Conservation (phyloP, 768 basidiomycete species). For the Lactarius indigo region DNA sequence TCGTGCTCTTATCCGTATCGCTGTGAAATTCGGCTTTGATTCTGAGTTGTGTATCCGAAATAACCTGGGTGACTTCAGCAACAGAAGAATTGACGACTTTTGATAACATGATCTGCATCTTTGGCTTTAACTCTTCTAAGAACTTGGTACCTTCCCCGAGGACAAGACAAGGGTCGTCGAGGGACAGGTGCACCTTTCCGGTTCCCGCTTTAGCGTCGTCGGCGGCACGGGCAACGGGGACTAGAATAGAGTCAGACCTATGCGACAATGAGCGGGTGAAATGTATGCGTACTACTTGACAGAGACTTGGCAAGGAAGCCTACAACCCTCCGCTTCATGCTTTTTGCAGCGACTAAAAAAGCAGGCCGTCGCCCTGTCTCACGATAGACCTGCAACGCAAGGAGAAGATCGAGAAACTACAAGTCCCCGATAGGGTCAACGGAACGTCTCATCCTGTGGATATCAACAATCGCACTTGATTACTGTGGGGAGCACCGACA, state of each 20-base stretch:
- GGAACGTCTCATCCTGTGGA: background rate
- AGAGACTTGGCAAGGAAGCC: constrained; percentile 75
- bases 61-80: constrained; percentile 83
- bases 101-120: constrained; percentile 84
- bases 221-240: constrained; percentile 89
- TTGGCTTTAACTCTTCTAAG: constrained; percentile 62
- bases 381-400: constrained; percentile 78
- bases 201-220: constrained; percentile 77
- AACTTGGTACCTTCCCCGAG: constrained; percentile 82
- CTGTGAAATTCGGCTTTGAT: constrained; percentile 85
- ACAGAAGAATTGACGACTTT: constrained; percentile 70
- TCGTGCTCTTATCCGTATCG: constrained; percentile 71
- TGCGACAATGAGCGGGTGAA: background rate
- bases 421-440: constrained; percentile 5
- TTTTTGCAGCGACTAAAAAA: constrained; percentile 85
- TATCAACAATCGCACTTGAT: constrained; percentile 53
- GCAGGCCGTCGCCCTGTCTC: constrained; percentile 78
- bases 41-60: constrained; percentile 81
- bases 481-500: constrained; percentile 89
- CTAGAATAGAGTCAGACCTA: constrained; percentile 37
- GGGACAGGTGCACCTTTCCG: constrained; percentile 69
- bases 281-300: constrained; percentile 69
- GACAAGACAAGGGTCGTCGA: constrained; percentile 73
- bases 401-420: constrained; percentile 88
- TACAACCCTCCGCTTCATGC: constrained; percentile 73